phyloP scores from a whole-genome alignment of 345 rosid genomes.

The Eucalyptus leucophloia region DNA sequence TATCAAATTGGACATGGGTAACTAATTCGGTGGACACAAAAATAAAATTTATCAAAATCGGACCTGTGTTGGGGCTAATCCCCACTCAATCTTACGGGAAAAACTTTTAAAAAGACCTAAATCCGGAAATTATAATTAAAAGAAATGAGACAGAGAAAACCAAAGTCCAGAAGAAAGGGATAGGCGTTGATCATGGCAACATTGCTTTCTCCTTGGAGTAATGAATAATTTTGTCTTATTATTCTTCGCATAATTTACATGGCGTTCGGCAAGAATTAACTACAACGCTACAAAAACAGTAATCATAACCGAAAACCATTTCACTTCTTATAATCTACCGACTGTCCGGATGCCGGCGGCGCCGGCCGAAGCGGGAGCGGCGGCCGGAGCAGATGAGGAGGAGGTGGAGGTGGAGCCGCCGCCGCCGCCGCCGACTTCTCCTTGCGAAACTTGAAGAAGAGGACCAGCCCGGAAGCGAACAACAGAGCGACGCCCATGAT shows the following conservation, averaged over 20 bases:
- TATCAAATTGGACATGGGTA: not conserved
- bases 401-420: not conserved
- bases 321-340: not conserved
- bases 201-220: not conserved
- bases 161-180: not conserved
- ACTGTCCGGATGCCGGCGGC: not conserved
- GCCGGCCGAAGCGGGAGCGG: not conserved
- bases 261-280: not conserved
- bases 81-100: not conserved
- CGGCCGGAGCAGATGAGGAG: not conserved
- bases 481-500: constrained; percentile 3
- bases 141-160: not conserved
- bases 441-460: not conserved
- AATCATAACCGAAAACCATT: not conserved
- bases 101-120: not conserved
- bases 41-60: not conserved
- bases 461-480: not conserved
- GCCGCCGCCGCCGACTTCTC: not conserved
- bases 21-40: not conserved
- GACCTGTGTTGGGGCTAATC: not conserved
- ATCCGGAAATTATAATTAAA: not conserved
- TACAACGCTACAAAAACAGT: not conserved
- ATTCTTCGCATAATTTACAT: not conserved
- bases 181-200: not conserved
- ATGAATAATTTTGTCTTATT: not conserved